Percentiles rank a stretch among this genome's conserved stretches.
Conservation (phyloP, 2,329 filamentous ascomycete species). For the Hypoxylon sp. region DNA sequence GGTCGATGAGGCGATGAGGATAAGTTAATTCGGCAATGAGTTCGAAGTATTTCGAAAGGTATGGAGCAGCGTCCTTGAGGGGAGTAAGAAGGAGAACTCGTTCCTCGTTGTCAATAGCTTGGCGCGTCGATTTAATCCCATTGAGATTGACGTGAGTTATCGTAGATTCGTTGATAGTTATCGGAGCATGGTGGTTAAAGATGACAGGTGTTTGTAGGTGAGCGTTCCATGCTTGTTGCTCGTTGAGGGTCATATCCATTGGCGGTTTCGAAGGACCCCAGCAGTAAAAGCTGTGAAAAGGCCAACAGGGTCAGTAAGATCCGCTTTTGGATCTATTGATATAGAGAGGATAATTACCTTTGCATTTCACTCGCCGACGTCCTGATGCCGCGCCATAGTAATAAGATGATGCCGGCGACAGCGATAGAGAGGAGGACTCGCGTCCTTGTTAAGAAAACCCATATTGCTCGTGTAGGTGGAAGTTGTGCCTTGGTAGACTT, state of each 20-base stretch:
- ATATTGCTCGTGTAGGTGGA: conserved; percentile 80
- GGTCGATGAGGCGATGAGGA: conserved; percentile 93
- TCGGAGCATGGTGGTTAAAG: conserved; percentile 93
- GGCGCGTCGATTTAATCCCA: conserved; percentile 81
- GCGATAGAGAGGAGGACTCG: conserved; percentile 83
- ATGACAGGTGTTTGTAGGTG: conserved; percentile 93
- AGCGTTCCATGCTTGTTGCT: conserved; percentile 89
- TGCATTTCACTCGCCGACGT: conserved; percentile 89
- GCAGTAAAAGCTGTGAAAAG: conserved; percentile 85
- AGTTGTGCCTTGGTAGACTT: conserved; percentile 87
- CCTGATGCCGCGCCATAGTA: conserved; percentile 90
- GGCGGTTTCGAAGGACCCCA: conserved; percentile 96
- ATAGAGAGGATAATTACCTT: conserved; percentile 71
- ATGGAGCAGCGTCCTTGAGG: conserved; percentile 86
- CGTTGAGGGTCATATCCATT: conserved; percentile 93
- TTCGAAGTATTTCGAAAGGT: conserved; percentile 92
- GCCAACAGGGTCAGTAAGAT: conserved; percentile 43
- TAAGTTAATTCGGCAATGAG: conserved; percentile 91
- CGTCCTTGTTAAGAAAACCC: conserved; percentile 80
- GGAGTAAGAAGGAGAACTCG: conserved; percentile 93
- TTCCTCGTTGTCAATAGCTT: conserved; percentile 85
- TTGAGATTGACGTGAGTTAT: conserved; percentile 90
- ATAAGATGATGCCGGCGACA: conserved; percentile 77
- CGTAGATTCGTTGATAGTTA: conserved; percentile 84
- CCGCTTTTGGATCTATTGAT: conserved; percentile 21